These are phyloP conservation scores for Pythium aquatile DNA, from an alignment of 352 stramenopile species.

Conservation along the genomic window DNA sequence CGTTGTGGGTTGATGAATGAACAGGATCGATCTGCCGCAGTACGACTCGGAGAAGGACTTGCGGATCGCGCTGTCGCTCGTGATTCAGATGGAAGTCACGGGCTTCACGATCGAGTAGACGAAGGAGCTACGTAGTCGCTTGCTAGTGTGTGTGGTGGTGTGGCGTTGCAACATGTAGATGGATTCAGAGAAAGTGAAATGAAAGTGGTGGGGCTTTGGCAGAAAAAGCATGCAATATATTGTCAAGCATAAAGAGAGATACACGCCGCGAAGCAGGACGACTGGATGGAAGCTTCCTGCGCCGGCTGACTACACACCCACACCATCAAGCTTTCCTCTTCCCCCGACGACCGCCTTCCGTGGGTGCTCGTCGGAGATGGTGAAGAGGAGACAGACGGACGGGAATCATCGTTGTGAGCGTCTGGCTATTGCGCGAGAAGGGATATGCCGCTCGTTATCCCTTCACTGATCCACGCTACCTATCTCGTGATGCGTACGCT, in stretches of 20 bases:
- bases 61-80: conserved; percentile 71
- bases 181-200: background rate
- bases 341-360: conserved; percentile 28
- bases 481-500: conserved; percentile 7
- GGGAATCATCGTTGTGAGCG: conserved; percentile 9
- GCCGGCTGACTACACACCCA: conserved; percentile 15
- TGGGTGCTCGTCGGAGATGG: conserved; percentile 21
- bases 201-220: background rate
- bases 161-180: background rate
- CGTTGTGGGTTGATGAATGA: background rate
- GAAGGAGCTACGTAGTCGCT: background rate
- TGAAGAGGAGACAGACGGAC: conserved; percentile 14
- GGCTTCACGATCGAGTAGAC: conserved; percentile 83
- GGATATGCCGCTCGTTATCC: conserved; percentile 17
- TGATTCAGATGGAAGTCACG: conserved; percentile 88
- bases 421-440: background rate
- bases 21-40: background rate
- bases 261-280: conserved; percentile 16
- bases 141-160: background rate
- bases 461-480: background rate
- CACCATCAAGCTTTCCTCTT: conserved; percentile 18
- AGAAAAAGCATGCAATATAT: conserved; percentile 24
- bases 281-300: background rate
- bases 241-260: conserved; percentile 24
- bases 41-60: conserved; percentile 2